These are phyloP conservation scores for Daldinia childiae DNA, from an alignment of 495 filamentous ascomycete species.

Conservation along the genomic window DNA sequence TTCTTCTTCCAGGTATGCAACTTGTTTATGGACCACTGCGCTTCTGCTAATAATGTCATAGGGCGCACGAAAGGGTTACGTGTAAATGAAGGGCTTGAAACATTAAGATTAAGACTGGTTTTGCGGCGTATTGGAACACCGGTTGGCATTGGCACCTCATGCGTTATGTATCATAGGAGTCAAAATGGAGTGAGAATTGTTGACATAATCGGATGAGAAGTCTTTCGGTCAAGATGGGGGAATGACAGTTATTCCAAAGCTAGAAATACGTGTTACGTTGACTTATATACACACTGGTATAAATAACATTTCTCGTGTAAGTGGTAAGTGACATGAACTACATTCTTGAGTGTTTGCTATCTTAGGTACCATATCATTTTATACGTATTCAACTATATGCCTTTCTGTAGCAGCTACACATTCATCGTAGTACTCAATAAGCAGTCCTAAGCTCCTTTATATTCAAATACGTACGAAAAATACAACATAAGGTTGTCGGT, in stretches of 20 bases:
- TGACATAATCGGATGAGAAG: constrained; percentile 17
- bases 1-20: constrained; percentile 92
- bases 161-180: constrained; percentile 40
- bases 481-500: no score
- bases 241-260: neutral
- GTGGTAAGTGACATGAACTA: neutral
- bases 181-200: constrained; percentile 31
- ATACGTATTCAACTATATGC: no score
- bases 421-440: no score
- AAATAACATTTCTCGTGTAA: neutral
- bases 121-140: constrained; percentile 42
- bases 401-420: no score
- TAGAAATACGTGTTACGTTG: neutral
- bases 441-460: no score
- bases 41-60: constrained; percentile 40
- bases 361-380: neutral
- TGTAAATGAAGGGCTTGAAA: constrained; percentile 50
- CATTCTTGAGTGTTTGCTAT: neutral
- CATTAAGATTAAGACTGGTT: constrained; percentile 32
- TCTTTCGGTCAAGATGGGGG: constrained; percentile 16
- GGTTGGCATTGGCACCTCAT: constrained; percentile 28
- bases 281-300: neutral
- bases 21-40: neutral
- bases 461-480: no score
- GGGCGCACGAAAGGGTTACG: constrained; percentile 68